Conservation (phyloP, 768 basidiomycete genomes). For the Ramaria sp. region DNA sequence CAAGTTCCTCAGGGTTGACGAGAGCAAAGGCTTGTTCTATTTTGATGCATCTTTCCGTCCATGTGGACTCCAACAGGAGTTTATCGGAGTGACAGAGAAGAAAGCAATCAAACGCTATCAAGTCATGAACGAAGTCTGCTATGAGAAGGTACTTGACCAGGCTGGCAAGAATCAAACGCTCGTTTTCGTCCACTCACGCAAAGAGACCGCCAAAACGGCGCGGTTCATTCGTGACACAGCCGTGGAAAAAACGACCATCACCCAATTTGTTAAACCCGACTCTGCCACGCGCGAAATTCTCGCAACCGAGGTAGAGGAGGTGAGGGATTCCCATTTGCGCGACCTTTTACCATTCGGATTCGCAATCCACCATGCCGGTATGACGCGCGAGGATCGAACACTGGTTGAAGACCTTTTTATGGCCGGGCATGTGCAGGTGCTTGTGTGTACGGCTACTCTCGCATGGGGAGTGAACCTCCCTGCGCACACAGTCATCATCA, state of each 20-base stretch:
- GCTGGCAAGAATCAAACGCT: slow-evolving; percentile 83
- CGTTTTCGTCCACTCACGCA: slow-evolving; percentile 96
- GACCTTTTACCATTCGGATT: slow-evolving; percentile 95
- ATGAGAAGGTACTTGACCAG: slow-evolving; percentile 96
- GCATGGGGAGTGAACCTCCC: slow-evolving; percentile 99
- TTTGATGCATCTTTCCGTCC: slow-evolving; percentile 93
- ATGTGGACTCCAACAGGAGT: slow-evolving; percentile 91
- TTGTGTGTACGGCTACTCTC: slow-evolving; percentile 95
- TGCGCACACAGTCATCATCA: slow-evolving; percentile 97
- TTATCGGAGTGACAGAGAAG: slow-evolving; percentile 97
- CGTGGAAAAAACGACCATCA: slow-evolving; percentile 92
- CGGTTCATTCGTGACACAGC: slow-evolving; percentile 91
- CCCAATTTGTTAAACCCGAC: slow-evolving; percentile 91
- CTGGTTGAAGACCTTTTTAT: slow-evolving; percentile 92
- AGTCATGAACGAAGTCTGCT: slow-evolving; percentile 97
- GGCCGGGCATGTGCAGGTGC: slow-evolving; percentile 84
- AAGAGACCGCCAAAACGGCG: slow-evolving; percentile 97
- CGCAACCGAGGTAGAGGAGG: slow-evolving; percentile 70
- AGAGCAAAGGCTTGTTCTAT: slow-evolving; percentile 87
- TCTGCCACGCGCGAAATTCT: slow-evolving; percentile 87
- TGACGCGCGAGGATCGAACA: slow-evolving; percentile 83
- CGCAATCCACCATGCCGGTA: slow-evolving; percentile 96
- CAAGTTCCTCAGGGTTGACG: slow-evolving; percentile 90
- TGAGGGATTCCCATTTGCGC: slow-evolving; percentile 71
- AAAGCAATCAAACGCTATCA: slow-evolving; percentile 98